Conservation (phyloP, 2,329 filamentous ascomycete species). For the Acephala macrosclerotiorum region DNA sequence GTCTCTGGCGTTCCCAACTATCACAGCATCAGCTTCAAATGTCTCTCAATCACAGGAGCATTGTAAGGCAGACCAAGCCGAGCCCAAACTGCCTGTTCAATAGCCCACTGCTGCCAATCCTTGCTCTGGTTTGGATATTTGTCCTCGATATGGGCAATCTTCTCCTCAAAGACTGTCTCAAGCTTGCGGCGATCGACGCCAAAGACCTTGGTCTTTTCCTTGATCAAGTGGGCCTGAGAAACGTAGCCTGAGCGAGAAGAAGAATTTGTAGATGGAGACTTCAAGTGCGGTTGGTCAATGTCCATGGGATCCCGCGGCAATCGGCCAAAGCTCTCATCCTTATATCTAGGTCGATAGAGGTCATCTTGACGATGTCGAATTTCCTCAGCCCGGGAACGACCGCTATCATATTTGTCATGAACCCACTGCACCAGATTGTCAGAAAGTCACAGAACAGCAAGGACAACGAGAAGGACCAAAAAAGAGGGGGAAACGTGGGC, state of each 20-base stretch:
- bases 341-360: background rate
- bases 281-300: background rate
- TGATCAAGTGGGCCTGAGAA: background rate
- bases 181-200: background rate
- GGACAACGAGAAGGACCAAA: no score
- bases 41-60: background rate
- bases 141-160: background rate
- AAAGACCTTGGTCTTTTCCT: background rate
- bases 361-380: background rate
- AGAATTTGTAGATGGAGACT: background rate
- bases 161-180: conserved; percentile 2
- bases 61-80: conserved; percentile 21
- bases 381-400: background rate
- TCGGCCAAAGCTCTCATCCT: background rate
- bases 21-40: background rate
- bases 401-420: conserved; percentile 10
- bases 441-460: no score
- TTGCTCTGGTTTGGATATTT: conserved; percentile 5
- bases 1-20: background rate
- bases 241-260: background rate
- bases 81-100: conserved; percentile 15
- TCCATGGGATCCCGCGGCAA: background rate
- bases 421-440: no score
- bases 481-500: no score
- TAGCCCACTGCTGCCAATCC: conserved; percentile 18